These are phyloP conservation scores for Fusarium armeniacum DNA, from an alignment of 2,329 filamentous ascomycete genomes.

Conservation along the genomic window DNA sequence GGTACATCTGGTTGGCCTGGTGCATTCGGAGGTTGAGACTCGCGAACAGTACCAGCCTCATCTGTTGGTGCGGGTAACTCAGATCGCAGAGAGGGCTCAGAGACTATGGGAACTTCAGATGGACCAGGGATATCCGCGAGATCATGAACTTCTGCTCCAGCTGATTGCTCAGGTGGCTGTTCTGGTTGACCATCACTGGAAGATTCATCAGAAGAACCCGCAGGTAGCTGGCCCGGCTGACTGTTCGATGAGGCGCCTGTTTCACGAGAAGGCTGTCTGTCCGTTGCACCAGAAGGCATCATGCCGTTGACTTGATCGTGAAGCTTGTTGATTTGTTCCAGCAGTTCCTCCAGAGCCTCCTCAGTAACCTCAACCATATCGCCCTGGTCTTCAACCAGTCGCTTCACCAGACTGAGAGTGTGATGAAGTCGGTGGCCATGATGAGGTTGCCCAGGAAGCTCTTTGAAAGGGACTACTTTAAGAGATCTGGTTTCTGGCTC, in stretches of 20 bases:
- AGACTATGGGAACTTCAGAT: slow-evolving; percentile 9
- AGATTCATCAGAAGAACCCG: slow-evolving; percentile 19
- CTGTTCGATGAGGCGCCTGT: slow-evolving; percentile 26
- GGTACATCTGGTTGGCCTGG: neutral
- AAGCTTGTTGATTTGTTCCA: slow-evolving; percentile 50
- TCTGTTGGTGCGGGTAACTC: slow-evolving; percentile 8
- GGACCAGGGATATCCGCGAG: neutral
- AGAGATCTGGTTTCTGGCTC: slow-evolving; percentile 25
- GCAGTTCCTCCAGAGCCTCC: slow-evolving; percentile 46
- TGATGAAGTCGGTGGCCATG: slow-evolving; percentile 31
- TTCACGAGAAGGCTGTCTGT: slow-evolving; percentile 19
- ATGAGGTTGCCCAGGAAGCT: slow-evolving; percentile 13
- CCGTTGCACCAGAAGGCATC: slow-evolving; percentile 41
- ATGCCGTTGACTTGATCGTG: slow-evolving; percentile 50
- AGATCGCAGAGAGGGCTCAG: slow-evolving; percentile 7
- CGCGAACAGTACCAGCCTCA: neutral
- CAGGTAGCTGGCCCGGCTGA: slow-evolving; percentile 22
- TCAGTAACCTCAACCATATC: slow-evolving; percentile 47
- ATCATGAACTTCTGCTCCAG: neutral
- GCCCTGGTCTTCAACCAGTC: slow-evolving; percentile 48
- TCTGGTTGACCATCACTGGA: slow-evolving; percentile 5
- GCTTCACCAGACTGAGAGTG: slow-evolving; percentile 36
- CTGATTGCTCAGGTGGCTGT: slow-evolving; percentile 19
- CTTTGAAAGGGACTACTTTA: slow-evolving; percentile 28
- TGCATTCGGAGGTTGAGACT: slow-evolving; percentile 5